A percentile compares a stretch with the other conserved stretches of the same genome.
phyloP scores from a whole-genome alignment of 2,329 filamentous ascomycete genomes.

The Fusarium circinatum region DNA sequence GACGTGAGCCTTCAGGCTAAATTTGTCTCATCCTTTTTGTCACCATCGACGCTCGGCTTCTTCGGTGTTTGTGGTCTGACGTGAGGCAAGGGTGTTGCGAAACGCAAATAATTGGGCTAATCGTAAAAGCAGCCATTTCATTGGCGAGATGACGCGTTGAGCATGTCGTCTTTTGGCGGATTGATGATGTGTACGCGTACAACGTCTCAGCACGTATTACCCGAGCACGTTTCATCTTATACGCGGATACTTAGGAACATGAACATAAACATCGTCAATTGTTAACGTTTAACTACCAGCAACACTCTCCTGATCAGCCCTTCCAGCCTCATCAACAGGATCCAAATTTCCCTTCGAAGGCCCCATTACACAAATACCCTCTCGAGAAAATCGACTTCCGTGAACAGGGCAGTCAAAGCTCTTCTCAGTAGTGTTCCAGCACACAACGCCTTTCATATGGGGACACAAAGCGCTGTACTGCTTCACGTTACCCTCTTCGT shows the following conservation, averaged over 20 bases:
- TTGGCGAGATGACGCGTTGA: constrained; percentile 25
- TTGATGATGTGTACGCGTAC: constrained; percentile 26
- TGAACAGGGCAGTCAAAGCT: constrained; percentile 65
- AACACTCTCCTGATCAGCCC: constrained; percentile 6
- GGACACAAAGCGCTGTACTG: constrained; percentile 66
- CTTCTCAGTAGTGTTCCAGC: constrained; percentile 65
- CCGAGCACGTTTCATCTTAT: neutral
- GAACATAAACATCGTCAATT: neutral
- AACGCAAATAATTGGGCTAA: neutral
- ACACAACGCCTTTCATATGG: constrained; percentile 65
- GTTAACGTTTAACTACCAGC: neutral
- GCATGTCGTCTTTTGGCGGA: neutral
- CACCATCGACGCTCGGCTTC: neutral
- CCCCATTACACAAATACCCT: constrained; percentile 33
- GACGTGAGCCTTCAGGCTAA: neutral
- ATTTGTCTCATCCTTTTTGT: neutral
- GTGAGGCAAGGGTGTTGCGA: constrained; percentile 5
- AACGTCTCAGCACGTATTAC: neutral
- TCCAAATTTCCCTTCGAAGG: constrained; percentile 22
- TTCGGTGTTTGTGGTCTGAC: constrained; percentile 20
- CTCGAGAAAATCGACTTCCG: constrained; percentile 50
- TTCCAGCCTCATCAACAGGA: constrained; percentile 1
- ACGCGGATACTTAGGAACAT: accelerated
- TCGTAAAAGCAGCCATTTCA: neutral
- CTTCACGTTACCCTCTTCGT: constrained; percentile 60